Base-by-base conservation (phyloP, 2,329 filamentous ascomycete species). In the Paracamarosporium sp. region DNA sequence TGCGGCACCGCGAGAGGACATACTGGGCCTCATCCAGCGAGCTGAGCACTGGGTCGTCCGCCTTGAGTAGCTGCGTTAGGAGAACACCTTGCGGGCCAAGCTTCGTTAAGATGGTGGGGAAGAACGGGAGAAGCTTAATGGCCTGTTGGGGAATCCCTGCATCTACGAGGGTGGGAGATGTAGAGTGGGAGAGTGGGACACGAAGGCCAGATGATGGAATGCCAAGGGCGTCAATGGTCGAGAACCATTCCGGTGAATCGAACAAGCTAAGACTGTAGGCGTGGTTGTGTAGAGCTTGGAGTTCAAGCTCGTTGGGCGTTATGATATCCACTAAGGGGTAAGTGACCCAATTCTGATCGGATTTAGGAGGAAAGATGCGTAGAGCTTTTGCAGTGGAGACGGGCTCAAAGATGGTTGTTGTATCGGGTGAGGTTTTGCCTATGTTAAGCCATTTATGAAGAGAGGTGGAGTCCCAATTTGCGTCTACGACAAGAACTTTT, bases 31-130 rank as follows among this genome's bases (percentile, higher is more conserved):
- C 83, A 11, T 86, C 83, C 0, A 85, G 81, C 52, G 88, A 85
- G 1, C 78, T 82, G 8, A 97, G 80, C 30, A 90, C 84, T 0
- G 85, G 79, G 66, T 97, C 92, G 7, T 85, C 84, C n/a, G 82
- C 83, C 1, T 76, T 74, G 1, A 99, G 80, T 3, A 97, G 76
- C 44, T 87, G 85, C 0, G 92, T 90, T 27, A 97, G 76, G 2
- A 98, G 81, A 1, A 92, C 91, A 0, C 93, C 93, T 36, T 87
- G 78, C 0, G 80, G 77, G 0, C 95, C 95, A 1, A 98, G 82
- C 75, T 97, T 98, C 1, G 92, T 92, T 38, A 96, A 79, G 28
- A 98, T 86, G 3, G 86, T 91, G 0, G 93, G 93, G 22, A 97
- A 90, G 67, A 92, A 96, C 0, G 95, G 95, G 1, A 97, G 84